Evolutionary conservation across 352 stramenopile genomes (phyloP), one percentile per base, ranked within the genome.

Genomic region (Aphanomyces invadans): DNA sequence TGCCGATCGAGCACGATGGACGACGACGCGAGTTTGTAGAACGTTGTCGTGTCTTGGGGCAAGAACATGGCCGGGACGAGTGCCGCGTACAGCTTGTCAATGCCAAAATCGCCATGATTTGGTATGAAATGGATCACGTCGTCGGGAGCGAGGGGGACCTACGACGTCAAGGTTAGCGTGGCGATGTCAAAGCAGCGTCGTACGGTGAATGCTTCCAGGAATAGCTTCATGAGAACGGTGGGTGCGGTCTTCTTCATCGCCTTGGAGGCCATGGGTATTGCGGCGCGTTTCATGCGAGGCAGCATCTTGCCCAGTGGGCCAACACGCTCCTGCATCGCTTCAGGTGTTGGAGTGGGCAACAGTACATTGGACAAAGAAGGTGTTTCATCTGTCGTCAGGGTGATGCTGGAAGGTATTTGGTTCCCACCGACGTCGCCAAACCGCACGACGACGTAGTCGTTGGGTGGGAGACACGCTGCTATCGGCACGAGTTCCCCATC

Each of bases 11-110:
- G 46, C 19, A 67, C 60, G 29, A 67, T 46, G 42, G 33, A 25
- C 28, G 60, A 67, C 25, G 60, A 67, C 26, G 60, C 60, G 15
- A 67, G 28, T 19, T 67, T 67, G 49, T 67, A 67, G 54, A 67
- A 67, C 2, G 60, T 57, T 23, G 60, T 67, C 2, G 60, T 51
- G 49, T 67, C 60, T 7, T 44, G 45, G 17, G 60, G 21, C 3
- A 57, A 11, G 46, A 59, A 60, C 33, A 32, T 33, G 21, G 21
- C 3, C 3, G 60, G 42, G 12, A 67, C 60, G 33, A 67, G 46
- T 7, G 21, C 9, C 17, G n/a, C 28, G 1, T 52, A 67, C 42
- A 67, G 32, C 12, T 33, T 51, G 33, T 67, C 38, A 21, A 67
- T 39, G 33, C 38, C 60, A 57, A 67, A 60, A 1, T 44, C 28